Conservation (phyloP, 352 stramenopile genomes). For the Bremia lactucae region DNA sequence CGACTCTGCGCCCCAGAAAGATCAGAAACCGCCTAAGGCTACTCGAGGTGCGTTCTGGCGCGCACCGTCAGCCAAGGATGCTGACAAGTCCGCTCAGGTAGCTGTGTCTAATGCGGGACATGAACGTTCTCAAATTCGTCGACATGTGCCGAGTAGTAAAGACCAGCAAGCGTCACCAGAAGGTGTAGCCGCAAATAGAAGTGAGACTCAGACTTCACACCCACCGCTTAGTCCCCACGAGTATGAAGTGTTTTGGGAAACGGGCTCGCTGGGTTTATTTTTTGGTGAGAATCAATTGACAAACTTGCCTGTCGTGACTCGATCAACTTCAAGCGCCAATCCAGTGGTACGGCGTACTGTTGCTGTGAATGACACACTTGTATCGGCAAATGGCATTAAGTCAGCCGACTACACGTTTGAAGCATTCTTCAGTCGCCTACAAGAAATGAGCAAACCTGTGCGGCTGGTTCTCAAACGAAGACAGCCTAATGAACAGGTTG, state of each 20-base stretch:
- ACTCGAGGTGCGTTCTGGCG: slow-evolving; percentile 56
- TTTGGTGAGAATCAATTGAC: slow-evolving; percentile 69
- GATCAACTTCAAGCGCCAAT: slow-evolving; percentile 55
- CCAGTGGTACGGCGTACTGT: slow-evolving; percentile 61
- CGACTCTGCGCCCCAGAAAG: slow-evolving; percentile 46
- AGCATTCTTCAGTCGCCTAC: slow-evolving; percentile 66
- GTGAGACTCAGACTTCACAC: slow-evolving; percentile 1
- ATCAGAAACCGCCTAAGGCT: slow-evolving; percentile 32
- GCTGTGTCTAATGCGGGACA: slow-evolving; percentile 7
- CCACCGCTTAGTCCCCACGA: slow-evolving; percentile 22
- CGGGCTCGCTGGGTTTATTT: slow-evolving; percentile 67
- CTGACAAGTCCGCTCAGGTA: slow-evolving; percentile 2
- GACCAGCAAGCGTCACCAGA: slow-evolving; percentile 29
- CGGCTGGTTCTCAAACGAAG: slow-evolving; percentile 54
- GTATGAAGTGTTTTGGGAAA: slow-evolving; percentile 77
- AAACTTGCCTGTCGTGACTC: slow-evolving; percentile 67
- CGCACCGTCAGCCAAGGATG: slow-evolving; percentile 30
- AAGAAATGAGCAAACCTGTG: slow-evolving; percentile 82
- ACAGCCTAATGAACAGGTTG: slow-evolving; percentile 20
- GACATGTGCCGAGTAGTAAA: slow-evolving; percentile 10
- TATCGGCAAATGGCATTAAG: slow-evolving; percentile 64
- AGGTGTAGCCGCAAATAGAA: slow-evolving; percentile 1
- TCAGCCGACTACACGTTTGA: slow-evolving; percentile 70
- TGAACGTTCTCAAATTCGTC: slow-evolving; percentile 6
- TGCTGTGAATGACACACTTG: slow-evolving; percentile 60